phyloP scores from a whole-genome alignment of 805 yeast species.

The Sugiyamaella mastotermitis region DNA sequence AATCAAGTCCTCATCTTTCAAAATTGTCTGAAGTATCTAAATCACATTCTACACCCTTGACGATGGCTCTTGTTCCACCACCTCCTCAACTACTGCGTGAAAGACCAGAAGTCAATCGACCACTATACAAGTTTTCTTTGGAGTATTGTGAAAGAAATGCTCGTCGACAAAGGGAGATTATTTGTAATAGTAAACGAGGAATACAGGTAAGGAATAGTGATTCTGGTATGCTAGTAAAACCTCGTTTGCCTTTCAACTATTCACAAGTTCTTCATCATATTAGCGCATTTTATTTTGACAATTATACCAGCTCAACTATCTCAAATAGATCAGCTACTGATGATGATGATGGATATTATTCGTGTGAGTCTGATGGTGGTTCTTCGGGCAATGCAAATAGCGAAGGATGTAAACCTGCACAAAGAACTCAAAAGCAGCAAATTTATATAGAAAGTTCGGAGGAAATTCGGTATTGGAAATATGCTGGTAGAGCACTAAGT shows the following conservation, averaged over 20 bases:
- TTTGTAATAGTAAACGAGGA: conserved; percentile 4
- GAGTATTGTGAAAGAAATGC: conserved; percentile 16
- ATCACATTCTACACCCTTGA: conserved; percentile 15
- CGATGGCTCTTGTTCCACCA: conserved; percentile 22
- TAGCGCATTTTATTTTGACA: too few relatives aligned
- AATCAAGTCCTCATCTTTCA: background rate
- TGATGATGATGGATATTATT: conserved; percentile 1
- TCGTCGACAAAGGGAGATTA: conserved; percentile 14
- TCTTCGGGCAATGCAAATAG: background rate
- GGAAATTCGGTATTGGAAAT: conserved; percentile 30
- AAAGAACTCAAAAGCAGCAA: background rate
- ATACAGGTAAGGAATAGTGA: background rate
- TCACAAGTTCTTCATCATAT: too few relatives aligned
- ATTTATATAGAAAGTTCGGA: conserved; percentile 9
- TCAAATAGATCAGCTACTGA: background rate
- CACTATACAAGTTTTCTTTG: conserved; percentile 25
- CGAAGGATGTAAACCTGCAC: background rate
- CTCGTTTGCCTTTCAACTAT: conserved; percentile 19
- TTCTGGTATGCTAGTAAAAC: conserved; percentile 1
- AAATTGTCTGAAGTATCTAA: too few relatives aligned
- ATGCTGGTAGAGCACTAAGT: conserved; percentile 33
- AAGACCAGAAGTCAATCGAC: conserved; percentile 27
- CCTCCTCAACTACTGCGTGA: conserved; percentile 26
- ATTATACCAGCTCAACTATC: background rate
- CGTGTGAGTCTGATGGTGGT: conserved; percentile 6